Evolutionary conservation across 177 flowering plant species (phyloP), one percentile per base, ranked within the genome.

Genomic region (Vitis hybrid): DNA sequence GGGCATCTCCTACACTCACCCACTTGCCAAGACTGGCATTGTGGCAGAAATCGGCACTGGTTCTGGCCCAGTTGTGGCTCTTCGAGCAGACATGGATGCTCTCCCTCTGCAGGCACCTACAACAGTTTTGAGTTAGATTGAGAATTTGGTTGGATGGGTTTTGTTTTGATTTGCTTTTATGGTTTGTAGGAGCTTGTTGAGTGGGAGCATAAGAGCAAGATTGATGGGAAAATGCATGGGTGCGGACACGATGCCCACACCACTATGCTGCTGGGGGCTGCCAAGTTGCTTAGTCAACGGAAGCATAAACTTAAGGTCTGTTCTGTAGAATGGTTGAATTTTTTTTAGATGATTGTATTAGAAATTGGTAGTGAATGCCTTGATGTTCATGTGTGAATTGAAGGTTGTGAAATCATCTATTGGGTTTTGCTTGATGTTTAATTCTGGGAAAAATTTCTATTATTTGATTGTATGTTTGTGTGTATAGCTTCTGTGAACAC

Each of bases 51-150:
- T 91, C 54, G 95, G 95, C 27, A 74, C 89, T 18, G 95, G 97
- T 30, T 77, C 79, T 56, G 64, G 69, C 4, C 97, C 95, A 3
- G 80, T 90, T 60, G 91, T 93, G 11, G 95, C 97, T 56, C 87
- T 93, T 46, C 83, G 98, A 24, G 97, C 95, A 8, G 97, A 93
- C 70, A 93, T 93, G 93, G 98, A 93, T 68, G 98, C 95, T 21
- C 85, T 93, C 6, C 97, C 95, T n/a, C 14, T 93, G 80, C 91
- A 90, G 80, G 98, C 86, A 59, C 56, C 19, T 6, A 35, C 46
- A 6, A 35, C 6, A 35, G 46, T 35, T 35, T 35, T 35, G 46
- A 35, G 46, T 35, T 35, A 6, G 46, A 35, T 6, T 35, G 46
- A 35, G 46, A 35, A 35, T 35, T 35, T 35, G 46, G 46, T 35